Evolutionary conservation across 495 filamentous ascomycete genomes (phyloP), one percentile per base, ranked within the genome.

Genomic region (Hypoxylon lienhwacheense): DNA sequence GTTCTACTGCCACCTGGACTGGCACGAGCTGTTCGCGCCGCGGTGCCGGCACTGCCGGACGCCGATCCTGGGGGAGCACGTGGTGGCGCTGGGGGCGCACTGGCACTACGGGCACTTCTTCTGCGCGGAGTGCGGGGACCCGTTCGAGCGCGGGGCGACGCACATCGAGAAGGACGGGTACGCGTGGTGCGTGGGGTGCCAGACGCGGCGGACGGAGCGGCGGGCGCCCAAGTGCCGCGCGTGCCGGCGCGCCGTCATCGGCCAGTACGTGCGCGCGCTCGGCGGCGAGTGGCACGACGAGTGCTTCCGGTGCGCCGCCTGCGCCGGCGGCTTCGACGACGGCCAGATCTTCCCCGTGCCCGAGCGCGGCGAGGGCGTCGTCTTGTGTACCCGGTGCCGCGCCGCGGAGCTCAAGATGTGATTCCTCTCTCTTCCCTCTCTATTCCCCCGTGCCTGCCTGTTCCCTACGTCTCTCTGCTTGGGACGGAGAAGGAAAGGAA

Each of bases 61-160:
- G 19, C 93, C 93, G n/a, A 99, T 99, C 62, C 88, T 97, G 66
- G 89, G 90, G 32, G 92, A 97, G 73, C 88, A 97, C 31, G 83
- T 96, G 8, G 84, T 97, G 29, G 93, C 93, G 2, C 88, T 93
- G 60, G 93, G 95, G 14, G 84, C 86, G 14, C 89, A 95, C 71
- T 99, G 90, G 90, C 93, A 99, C 71, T 88, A 88, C 56, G 93
- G 93, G 1, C 93, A 99, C 74, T 99, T 99, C 77, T 99, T 97
- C 80, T 99, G 93, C 66, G 95, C 95, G 21, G 89, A 99, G 78
- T 99, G 93, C 72, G 93, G 93, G 55, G 93, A 99, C 79, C 90
- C 91, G 12, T 97, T 97, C 68, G 86, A 86, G 66, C 75, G 78
- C 11, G 75, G 80, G 29, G 91, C 84, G 43, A 90, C 91, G 37